Evolutionary conservation across 257 asterid genomes (phyloP).

Genomic region (Datura wrightii): DNA sequence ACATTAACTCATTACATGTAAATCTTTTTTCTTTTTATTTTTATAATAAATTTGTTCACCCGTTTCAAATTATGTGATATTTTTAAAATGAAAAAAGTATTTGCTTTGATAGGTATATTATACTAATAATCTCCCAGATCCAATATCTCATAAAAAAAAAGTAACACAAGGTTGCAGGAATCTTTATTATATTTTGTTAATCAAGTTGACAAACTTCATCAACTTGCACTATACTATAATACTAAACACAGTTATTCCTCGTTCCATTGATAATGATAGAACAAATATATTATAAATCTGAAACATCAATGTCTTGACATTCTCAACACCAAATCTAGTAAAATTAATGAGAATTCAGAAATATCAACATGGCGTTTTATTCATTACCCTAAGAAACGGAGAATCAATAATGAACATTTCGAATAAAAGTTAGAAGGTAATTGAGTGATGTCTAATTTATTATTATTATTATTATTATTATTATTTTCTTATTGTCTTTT

Average conservation of each 20-base stretch:
- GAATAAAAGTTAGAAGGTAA: too few relatives aligned
- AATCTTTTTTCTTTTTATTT: too few relatives aligned
- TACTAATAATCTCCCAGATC: not conserved
- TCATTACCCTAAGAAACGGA: not conserved
- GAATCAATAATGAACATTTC: not conserved
- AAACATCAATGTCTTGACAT: not conserved
- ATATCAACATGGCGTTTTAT: not conserved
- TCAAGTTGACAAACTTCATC: conserved; percentile 1
- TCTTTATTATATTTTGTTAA: not conserved
- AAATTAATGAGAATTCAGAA: not conserved
- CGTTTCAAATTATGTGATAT: too few relatives aligned
- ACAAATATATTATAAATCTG: not conserved
- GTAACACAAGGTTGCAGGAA: not conserved
- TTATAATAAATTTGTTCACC: too few relatives aligned
- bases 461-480: too few relatives aligned
- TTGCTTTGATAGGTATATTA: too few relatives aligned
- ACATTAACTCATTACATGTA: too few relatives aligned
- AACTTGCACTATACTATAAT: conserved; percentile 8
- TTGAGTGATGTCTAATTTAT: too few relatives aligned
- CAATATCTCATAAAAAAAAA: not conserved
- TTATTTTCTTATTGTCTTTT: too few relatives aligned
- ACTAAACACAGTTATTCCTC: not conserved
- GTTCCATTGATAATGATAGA: not conserved
- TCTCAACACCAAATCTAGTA: not conserved
- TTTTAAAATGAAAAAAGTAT: too few relatives aligned